Percentiles rank a stretch among this genome's conserved stretches.
Conservation (phyloP, 768 basidiomycete genomes). For the Terana coerulea region DNA sequence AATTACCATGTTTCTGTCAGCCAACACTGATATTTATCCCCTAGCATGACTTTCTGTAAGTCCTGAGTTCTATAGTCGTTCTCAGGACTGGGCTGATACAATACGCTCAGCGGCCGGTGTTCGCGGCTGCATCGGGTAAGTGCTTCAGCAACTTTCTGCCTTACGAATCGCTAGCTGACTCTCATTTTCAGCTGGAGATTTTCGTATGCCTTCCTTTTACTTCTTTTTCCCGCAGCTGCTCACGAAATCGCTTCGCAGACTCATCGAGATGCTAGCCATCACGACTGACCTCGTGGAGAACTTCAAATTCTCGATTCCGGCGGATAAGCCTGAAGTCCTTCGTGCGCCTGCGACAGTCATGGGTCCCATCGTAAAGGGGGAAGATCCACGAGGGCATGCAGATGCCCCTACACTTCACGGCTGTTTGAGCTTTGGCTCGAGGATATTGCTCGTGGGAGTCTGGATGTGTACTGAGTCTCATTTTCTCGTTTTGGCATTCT, state of each 20-base stretch:
- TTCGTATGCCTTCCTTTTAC: background rate
- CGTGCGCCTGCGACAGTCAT: constrained; percentile 30
- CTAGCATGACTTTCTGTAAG: constrained; percentile 10
- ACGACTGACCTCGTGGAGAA: constrained; percentile 33
- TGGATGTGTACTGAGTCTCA: no score
- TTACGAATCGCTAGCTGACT: background rate
- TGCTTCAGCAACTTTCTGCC: background rate
- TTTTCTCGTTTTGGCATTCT: no score
- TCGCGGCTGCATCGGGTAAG: constrained; percentile 5
- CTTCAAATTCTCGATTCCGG: constrained; percentile 32
- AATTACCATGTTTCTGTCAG: background rate
- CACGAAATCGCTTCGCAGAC: background rate
- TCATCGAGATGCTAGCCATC: constrained; percentile 33
- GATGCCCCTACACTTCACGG: constrained; percentile 31
- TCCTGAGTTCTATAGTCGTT: background rate
- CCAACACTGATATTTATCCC: background rate
- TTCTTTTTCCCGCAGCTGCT: background rate
- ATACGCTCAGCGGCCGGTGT: constrained; percentile 6
- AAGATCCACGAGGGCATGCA: constrained; percentile 24
- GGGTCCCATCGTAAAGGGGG: constrained; percentile 31
- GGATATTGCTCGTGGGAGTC: no score
- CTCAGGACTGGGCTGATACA: background rate
- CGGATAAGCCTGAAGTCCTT: constrained; percentile 27
- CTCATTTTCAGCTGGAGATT: background rate
- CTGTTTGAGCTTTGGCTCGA: no score